phyloP scores from a whole-genome alignment of 192 early-diverging fungal genomes.

The Dissophora globulifera region DNA sequence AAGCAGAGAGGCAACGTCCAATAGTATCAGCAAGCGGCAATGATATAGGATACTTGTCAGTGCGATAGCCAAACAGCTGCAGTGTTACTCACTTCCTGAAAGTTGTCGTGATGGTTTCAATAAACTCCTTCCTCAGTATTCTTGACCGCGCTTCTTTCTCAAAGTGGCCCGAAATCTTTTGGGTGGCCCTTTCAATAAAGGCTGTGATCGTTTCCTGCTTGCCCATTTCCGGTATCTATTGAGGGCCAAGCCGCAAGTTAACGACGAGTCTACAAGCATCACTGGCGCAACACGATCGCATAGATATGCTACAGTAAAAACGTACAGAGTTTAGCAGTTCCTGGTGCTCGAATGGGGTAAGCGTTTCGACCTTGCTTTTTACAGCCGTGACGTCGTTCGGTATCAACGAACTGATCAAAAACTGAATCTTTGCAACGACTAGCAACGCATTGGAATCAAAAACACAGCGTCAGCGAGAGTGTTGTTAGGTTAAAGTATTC shows the following conservation, averaged over 20 bases:
- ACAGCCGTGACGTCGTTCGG: conserved; percentile 28
- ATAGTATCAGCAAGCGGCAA: not conserved
- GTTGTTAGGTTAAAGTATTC: too few relatives aligned
- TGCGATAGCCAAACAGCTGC: too few relatives aligned
- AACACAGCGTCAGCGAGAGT: not conserved
- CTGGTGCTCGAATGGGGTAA: conserved; percentile 23
- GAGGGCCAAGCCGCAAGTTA: too few relatives aligned
- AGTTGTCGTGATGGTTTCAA: conserved; percentile 7
- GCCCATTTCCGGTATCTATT: conserved; percentile 27
- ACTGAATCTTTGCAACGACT: conserved; percentile 45
- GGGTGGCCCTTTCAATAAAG: conserved; percentile 15
- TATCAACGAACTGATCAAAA: conserved; percentile 33
- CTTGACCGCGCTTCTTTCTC: conserved; percentile 1
- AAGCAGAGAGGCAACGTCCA: not conserved
- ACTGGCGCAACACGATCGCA: too few relatives aligned
- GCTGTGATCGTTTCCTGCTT: conserved; percentile 21
- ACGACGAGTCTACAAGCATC: too few relatives aligned
- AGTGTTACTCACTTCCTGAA: conserved; percentile 16
- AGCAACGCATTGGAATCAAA: not conserved
- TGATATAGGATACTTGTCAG: too few relatives aligned
- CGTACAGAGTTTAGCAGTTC: conserved; percentile 28
- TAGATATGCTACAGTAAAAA: too few relatives aligned
- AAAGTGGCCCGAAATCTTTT: conserved; percentile 16
- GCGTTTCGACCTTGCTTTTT: conserved; percentile 30
- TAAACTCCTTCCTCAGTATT: conserved; percentile 30